Evolutionary conservation across 192 early-diverging fungal species (phyloP).

Genomic region (Rhizoclosmatium globosum): DNA sequence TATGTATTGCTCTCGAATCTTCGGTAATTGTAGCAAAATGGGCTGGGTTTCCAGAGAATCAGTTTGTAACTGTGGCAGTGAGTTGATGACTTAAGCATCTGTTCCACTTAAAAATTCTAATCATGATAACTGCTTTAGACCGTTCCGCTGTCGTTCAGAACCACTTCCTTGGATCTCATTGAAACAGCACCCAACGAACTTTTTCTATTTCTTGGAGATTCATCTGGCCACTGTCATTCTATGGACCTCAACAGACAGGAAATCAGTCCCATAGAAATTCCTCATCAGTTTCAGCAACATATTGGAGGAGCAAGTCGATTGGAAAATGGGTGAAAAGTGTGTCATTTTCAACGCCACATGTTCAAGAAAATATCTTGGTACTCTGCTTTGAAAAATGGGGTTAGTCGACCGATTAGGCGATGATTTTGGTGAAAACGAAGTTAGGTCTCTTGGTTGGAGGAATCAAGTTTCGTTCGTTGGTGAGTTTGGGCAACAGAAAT

Average conservation of each 20-base stretch:
- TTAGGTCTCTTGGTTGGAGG: constrained; percentile 54
- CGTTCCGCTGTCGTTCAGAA: constrained; percentile 43
- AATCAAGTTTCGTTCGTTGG: constrained; percentile 60
- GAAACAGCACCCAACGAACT: constrained; percentile 47
- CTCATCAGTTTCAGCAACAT: no score
- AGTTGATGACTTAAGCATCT: not conserved
- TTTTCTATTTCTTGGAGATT: constrained; percentile 42
- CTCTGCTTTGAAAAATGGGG: constrained; percentile 2
- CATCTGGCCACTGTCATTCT: not conserved
- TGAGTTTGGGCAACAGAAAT: not conserved
- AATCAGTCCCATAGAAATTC: no score
- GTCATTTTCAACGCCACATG: no score
- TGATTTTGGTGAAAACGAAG: constrained; percentile 14
- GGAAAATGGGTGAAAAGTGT: no score
- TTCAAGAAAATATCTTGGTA: no score
- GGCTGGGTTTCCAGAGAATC: constrained; percentile 65
- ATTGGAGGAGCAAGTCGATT: no score
- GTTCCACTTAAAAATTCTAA: no score
- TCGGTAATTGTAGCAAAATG: constrained; percentile 55
- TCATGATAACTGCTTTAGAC: constrained; percentile 36
- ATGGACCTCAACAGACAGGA: no score
- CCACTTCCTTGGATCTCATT: constrained; percentile 50
- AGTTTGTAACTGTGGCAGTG: constrained; percentile 64
- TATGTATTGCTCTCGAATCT: constrained; percentile 53
- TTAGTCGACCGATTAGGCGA: constrained; percentile 16